Evolutionary conservation across 2,329 filamentous ascomycete genomes (phyloP).

Genomic region (Xylaria polymorpha): DNA sequence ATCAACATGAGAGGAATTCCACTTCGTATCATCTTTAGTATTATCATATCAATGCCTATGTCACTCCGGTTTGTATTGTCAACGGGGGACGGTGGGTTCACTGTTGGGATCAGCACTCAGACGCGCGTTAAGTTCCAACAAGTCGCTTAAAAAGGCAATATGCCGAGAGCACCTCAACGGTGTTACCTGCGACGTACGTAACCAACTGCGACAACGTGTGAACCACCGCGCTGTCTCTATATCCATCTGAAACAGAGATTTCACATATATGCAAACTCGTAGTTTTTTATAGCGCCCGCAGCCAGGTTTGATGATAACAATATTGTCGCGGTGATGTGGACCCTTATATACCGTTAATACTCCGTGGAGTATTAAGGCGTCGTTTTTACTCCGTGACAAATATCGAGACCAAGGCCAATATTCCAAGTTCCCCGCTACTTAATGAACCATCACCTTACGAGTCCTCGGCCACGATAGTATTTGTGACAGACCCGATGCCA

Average conservation of each 20-base stretch:
- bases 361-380: no score
- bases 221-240: not conserved
- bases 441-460: not conserved
- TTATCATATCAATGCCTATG: no score
- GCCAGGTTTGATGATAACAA: not conserved
- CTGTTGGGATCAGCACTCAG: not conserved
- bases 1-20: not conserved
- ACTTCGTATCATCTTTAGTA: no score
- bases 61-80: no score
- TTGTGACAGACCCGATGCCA: slow-evolving; percentile 46
- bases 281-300: not conserved
- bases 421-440: not conserved
- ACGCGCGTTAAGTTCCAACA: not conserved
- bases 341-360: no score
- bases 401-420: not conserved
- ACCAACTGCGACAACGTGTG: not conserved
- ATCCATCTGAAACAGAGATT: not conserved
- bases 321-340: no score
- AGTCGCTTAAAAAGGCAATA: slow-evolving; percentile 15
- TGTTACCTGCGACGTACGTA: not conserved
- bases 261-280: not conserved
- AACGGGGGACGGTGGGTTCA: no score
- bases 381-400: no score
- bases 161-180: slow-evolving; percentile 7
- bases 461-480: slow-evolving; percentile 41